These are phyloP conservation scores for Selaginella moellendorffii DNA, from an alignment of 75 land plant species.

Conservation along the genomic window DNA sequence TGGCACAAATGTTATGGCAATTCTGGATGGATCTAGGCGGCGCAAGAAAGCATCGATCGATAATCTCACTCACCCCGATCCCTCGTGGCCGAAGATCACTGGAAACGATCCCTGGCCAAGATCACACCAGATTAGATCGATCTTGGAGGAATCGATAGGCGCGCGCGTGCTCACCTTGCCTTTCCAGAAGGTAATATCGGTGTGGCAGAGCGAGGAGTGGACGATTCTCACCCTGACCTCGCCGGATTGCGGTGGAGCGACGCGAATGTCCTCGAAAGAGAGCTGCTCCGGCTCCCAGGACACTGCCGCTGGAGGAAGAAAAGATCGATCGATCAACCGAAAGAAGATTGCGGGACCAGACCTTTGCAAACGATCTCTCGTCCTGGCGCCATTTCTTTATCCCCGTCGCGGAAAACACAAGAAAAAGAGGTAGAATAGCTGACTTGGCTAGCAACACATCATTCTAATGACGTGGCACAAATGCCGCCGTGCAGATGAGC, in stretches of 20 bases:
- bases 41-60: no score
- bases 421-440: no score
- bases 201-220: neutral
- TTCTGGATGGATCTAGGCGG: no score
- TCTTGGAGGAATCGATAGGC: no score
- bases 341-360: no score
- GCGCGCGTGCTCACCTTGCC: neutral
- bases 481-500: no score
- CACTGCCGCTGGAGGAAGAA: neutral
- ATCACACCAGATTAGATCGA: neutral
- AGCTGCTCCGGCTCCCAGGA: neutral
- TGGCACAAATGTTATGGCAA: slow-evolving; percentile 15
- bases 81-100: neutral
- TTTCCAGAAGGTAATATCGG: neutral
- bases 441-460: no score
- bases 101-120: neutral
- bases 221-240: neutral
- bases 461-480: no score
- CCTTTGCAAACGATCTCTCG: no score
- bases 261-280: neutral
- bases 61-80: neutral
- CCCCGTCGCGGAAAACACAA: no score
- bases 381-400: no score
- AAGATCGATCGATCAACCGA: no score
- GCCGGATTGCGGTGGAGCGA: neutral